A percentile compares a stretch with the other conserved stretches of the same genome.
Evolutionary conservation across 179 eudicot species (phyloP).

Genomic region (Beta corolliflora): DNA sequence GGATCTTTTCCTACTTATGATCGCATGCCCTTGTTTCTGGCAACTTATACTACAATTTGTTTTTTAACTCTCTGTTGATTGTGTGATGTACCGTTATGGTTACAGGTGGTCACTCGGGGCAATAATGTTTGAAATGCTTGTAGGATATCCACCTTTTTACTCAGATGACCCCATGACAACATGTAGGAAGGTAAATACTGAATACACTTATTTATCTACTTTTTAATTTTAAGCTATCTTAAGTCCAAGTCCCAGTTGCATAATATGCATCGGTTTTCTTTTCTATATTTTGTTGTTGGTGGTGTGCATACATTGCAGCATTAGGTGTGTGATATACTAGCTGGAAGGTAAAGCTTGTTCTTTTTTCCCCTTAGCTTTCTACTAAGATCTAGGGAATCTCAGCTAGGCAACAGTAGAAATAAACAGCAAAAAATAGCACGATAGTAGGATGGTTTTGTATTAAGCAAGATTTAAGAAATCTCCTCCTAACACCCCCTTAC

Average conservation of each 20-base stretch:
- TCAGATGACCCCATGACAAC: constrained; percentile 98
- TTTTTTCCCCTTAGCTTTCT: neutral
- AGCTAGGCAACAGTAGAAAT: no score
- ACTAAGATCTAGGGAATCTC: no score
- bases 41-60: neutral
- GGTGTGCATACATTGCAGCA: neutral
- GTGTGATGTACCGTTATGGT: neutral
- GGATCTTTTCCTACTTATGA: neutral
- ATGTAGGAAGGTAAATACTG: constrained; percentile 74
- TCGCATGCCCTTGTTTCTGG: neutral
- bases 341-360: neutral
- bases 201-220: constrained; percentile 13
- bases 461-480: no score
- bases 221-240: neutral
- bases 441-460: no score
- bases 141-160: constrained; percentile 95
- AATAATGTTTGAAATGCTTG: constrained; percentile 95
- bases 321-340: neutral
- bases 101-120: constrained; percentile 98
- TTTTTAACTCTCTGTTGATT: neutral
- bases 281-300: neutral
- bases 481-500: no score
- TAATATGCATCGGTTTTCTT: neutral
- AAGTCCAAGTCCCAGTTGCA: constrained; percentile 7
- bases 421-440: no score